phyloP scores from a whole-genome alignment of 2,329 filamentous ascomycete genomes.

The Aspergillus transmontanensis region DNA sequence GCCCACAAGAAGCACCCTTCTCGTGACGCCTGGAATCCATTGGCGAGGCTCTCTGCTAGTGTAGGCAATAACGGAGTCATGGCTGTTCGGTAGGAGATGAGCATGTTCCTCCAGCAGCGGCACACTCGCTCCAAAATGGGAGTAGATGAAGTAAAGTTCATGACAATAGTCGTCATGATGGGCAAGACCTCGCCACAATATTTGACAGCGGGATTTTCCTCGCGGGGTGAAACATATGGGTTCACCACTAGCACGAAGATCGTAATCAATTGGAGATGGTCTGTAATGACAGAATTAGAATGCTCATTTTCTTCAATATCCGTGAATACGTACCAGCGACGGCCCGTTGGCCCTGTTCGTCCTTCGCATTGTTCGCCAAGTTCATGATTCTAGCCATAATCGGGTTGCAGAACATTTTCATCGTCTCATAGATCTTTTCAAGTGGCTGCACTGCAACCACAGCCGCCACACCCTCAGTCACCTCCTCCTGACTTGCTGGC shows the following conservation, averaged over 20 bases:
- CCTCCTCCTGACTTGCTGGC: conserved; percentile 85
- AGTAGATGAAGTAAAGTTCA: conserved; percentile 81
- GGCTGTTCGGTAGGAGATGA: conserved; percentile 89
- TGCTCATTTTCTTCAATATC: background rate
- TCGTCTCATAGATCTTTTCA: conserved; percentile 75
- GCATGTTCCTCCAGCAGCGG: conserved; percentile 94
- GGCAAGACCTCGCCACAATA: conserved; percentile 96
- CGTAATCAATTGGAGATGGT: conserved; percentile 89
- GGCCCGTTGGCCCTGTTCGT: conserved; percentile 80
- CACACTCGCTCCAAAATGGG: conserved; percentile 94
- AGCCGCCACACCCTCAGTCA: conserved; percentile 91
- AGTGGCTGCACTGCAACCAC: conserved; percentile 85
- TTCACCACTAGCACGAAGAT: conserved; percentile 80
- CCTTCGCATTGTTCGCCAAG: conserved; percentile 81
- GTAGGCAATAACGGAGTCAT: conserved; percentile 82
- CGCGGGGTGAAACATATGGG: conserved; percentile 70
- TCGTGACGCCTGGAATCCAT: conserved; percentile 79
- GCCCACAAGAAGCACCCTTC: conserved; percentile 99
- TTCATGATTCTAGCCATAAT: conserved; percentile 81
- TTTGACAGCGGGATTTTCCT: conserved; percentile 87
- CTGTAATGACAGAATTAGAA: conserved; percentile 44
- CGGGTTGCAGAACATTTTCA: conserved; percentile 93
- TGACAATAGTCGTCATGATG: conserved; percentile 79
- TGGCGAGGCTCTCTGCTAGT: conserved; percentile 85
- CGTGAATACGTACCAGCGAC: conserved; percentile 66